Evolutionary conservation across 139 green algal species (phyloP).

Genomic region (Tetratostichococcus sp.): DNA sequence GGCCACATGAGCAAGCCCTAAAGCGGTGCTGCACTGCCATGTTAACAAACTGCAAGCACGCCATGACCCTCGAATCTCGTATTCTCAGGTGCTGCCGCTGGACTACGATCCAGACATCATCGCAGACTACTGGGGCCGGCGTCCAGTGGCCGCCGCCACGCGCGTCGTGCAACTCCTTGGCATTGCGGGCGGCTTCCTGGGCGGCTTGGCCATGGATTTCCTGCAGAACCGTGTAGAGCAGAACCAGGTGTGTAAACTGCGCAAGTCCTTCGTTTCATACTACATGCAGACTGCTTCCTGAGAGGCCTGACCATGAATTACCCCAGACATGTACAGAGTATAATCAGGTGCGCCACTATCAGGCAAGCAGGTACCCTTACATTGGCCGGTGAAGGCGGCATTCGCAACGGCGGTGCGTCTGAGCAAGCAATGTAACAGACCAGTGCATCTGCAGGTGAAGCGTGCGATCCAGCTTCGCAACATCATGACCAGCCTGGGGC

Average conservation of each 20-base stretch:
- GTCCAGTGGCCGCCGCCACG: slow-evolving; percentile 76
- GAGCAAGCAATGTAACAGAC: too few relatives aligned
- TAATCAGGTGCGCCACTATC: too few relatives aligned
- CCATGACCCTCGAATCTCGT: too few relatives aligned
- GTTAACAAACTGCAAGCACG: too few relatives aligned
- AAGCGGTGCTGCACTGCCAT: too few relatives aligned
- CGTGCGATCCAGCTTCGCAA: slow-evolving; percentile 88
- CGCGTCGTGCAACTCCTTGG: slow-evolving; percentile 83
- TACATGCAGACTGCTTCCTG: too few relatives aligned
- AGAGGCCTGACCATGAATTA: too few relatives aligned
- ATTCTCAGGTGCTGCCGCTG: slow-evolving; percentile 68
- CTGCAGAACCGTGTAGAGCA: slow-evolving; percentile 45
- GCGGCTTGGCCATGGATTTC: slow-evolving; percentile 56
- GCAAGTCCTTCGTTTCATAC: background rate
- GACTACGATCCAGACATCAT: slow-evolving; percentile 87
- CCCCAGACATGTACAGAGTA: too few relatives aligned
- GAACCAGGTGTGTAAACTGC: slow-evolving; percentile 28
- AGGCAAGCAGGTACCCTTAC: too few relatives aligned
- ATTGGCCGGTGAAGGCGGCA: too few relatives aligned
- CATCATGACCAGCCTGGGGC: slow-evolving; percentile 86
- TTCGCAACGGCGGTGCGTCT: too few relatives aligned
- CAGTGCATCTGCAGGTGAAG: slow-evolving; percentile 73
- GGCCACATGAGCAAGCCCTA: too few relatives aligned
- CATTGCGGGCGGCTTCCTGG: slow-evolving; percentile 79
- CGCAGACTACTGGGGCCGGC: slow-evolving; percentile 72